Base-by-base conservation (phyloP, 2,329 filamentous ascomycete species). In the Alternaria triticimaculans region DNA sequence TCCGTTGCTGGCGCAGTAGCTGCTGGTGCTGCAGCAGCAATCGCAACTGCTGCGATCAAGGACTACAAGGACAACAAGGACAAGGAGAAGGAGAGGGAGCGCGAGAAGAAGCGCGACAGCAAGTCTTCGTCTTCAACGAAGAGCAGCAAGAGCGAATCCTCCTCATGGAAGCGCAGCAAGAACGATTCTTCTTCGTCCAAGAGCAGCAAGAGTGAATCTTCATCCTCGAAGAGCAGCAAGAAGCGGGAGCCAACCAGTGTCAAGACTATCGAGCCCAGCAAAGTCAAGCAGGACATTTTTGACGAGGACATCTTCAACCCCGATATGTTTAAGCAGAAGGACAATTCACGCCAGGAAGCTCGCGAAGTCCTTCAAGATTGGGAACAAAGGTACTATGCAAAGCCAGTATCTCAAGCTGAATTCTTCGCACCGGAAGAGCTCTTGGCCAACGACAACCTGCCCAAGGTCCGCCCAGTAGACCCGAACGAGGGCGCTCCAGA, bases 381-480 rank as follows among this genome's bases (percentile, higher is more conserved):
- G 66, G 79, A 84, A 58, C 73, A 81, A 12, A 76, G 79, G 41
- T 84, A 84, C 68, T 79, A 74, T 26, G 71, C 77, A 10, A 74
- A 75, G 41, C 74, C 77, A 10, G 74, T 78, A 10, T 80, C 78
- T 8, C 81, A 82, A 68, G 83, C 82, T 2, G 82, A 83, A 4
- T 84, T 85, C 75, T 86, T 84, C 58, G 79, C 81, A 11, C 83
- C 83, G 1, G 77, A 78, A 48, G 82, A 84, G 51, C 78, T 84
- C 8, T 67, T 76, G 15, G 75, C 83, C 43, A 71, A 80, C 26
- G 72, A 79, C 26, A 77, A 77, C 41, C 77, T 73, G 30, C 74
- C 82, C 43, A 80, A 79, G 53, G 68, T 69, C 25, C 68, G 62
- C 3, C 76, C 72, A 25, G 74, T 80, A 30, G 78, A 81, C 62